Evolutionary conservation across 768 basidiomycete species (phyloP).

Genomic region (Candolleomyces eurysporus): DNA sequence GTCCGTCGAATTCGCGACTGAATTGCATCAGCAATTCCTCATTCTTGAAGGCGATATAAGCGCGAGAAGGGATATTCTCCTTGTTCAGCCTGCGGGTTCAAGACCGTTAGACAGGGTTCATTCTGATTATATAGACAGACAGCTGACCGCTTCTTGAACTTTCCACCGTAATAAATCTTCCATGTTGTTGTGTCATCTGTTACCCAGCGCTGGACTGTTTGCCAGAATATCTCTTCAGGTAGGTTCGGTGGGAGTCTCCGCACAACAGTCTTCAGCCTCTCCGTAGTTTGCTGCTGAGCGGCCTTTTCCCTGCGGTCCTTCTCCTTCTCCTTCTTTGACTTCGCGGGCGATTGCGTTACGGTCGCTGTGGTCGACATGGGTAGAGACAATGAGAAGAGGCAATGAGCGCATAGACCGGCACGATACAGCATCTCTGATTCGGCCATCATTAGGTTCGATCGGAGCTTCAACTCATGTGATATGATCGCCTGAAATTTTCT

Average conservation of each 20-base stretch:
- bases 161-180: slow-evolving; percentile 68
- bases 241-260: slow-evolving; percentile 88
- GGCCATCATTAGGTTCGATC: slow-evolving; percentile 13
- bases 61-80: slow-evolving; percentile 83
- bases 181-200: slow-evolving; percentile 66
- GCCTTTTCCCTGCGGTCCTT: slow-evolving; percentile 30
- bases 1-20: slow-evolving; percentile 85
- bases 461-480: slow-evolving; percentile 17
- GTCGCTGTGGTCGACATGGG: slow-evolving; percentile 22
- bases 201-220: slow-evolving; percentile 84
- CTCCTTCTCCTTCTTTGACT: slow-evolving; percentile 35
- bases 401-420: slow-evolving; percentile 8
- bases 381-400: not conserved
- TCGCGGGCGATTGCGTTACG: slow-evolving; percentile 19
- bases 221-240: slow-evolving; percentile 93
- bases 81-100: slow-evolving; percentile 63
- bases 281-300: slow-evolving; percentile 34
- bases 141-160: slow-evolving; percentile 61
- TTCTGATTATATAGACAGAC: not conserved
- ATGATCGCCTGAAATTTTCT: too few species aligned
- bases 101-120: slow-evolving; percentile 7
- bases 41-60: slow-evolving; percentile 87
- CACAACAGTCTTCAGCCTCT: slow-evolving; percentile 84
- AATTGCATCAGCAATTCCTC: slow-evolving; percentile 72
- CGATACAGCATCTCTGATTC: not conserved